Base-by-base conservation (phyloP, 2,329 filamentous ascomycete genomes). In the Aspergillus fructus region DNA sequence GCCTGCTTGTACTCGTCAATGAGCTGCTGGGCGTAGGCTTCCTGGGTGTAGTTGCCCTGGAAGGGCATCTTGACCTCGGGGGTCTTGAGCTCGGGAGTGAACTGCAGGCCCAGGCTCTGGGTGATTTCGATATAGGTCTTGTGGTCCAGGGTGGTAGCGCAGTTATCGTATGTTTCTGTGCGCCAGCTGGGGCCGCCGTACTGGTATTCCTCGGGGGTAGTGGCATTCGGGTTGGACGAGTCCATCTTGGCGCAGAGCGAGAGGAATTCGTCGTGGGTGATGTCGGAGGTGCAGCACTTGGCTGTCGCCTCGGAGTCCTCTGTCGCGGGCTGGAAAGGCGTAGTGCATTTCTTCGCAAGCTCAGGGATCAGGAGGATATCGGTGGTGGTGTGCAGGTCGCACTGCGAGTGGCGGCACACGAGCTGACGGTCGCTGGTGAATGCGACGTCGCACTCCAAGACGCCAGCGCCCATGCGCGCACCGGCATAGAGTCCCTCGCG, bases 241-340 rank as follows among this genome's bases (percentile, higher is more conserved):
- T 64, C 62, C 62, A 64, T 64, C 53, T 64, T 64, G 4, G 58
- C 60, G 56, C 62, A 64, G 34, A 64, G 60, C 7, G 60, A 49
- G 40, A 63, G 62, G 53, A 64, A 64, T 33, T 64, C 62, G 3
- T 62, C 60, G 27, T 50, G 51, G 2, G 60, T 63, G 59, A 64
- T 64, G 49, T 64, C 62, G 13, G 60, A 60, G 15, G 62, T 64
- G 42, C 62, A 64, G 50, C 62, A 64, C 11, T 59, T 58, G 30
- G 62, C 62, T 9, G 40, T 56, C 15, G 62, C 62, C 2, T 45
- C 5, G 3, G 49, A 54, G 8, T 30, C 33, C 3, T 49, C 47
- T 4, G 59, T 51, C 4, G 62, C 62, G 13, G 62, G 60, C 50
- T 55, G 23, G 59, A 64, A 64, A 13, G 62, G 62, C 2, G 37